Evolutionary conservation across 495 filamentous ascomycete species (phyloP).

Genomic region (Penicillium nucicola): DNA sequence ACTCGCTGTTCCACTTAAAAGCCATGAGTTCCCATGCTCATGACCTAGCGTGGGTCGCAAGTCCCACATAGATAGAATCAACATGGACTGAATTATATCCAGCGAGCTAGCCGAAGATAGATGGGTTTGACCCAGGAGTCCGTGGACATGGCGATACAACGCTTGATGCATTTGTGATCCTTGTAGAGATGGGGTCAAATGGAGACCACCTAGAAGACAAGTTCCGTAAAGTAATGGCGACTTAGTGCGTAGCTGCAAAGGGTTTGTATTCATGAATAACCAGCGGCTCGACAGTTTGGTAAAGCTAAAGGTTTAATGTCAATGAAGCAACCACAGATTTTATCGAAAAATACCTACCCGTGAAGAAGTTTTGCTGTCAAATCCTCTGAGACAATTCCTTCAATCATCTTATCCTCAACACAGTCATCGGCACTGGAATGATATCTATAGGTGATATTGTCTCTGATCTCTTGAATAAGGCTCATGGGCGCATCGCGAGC

Average conservation of each 20-base stretch:
- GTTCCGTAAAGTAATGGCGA: constrained; percentile 15
- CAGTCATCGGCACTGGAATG: not conserved
- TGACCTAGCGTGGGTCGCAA: constrained; percentile 11
- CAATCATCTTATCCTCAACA: constrained; percentile 10
- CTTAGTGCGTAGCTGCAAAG: constrained; percentile 1
- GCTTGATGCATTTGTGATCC: constrained; percentile 12
- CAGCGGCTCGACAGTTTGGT: constrained; percentile 18
- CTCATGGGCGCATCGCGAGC: constrained; percentile 19
- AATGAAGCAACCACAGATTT: not conserved
- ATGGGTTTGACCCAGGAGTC: constrained; percentile 8
- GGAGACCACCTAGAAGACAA: constrained; percentile 16
- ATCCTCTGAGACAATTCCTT: constrained; percentile 7
- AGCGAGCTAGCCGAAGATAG: constrained; percentile 5
- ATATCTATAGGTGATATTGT: constrained; percentile 9
- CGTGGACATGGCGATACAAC: constrained; percentile 14
- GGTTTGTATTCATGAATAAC: constrained; percentile 17
- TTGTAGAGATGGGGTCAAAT: constrained; percentile 8
- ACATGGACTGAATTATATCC: constrained; percentile 18
- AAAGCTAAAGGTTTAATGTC: constrained; percentile 4
- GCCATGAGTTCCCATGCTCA: constrained; percentile 19
- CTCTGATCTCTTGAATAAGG: constrained; percentile 16
- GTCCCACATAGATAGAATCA: constrained; percentile 21
- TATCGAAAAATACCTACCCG: not conserved
- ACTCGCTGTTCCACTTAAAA: constrained; percentile 13
- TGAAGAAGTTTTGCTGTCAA: constrained; percentile 5